A percentile compares a stretch with the other conserved stretches of the same genome.
Evolutionary conservation across 1,139 yeast species (phyloP).

Genomic region (Debaryomycetaceae sp.): DNA sequence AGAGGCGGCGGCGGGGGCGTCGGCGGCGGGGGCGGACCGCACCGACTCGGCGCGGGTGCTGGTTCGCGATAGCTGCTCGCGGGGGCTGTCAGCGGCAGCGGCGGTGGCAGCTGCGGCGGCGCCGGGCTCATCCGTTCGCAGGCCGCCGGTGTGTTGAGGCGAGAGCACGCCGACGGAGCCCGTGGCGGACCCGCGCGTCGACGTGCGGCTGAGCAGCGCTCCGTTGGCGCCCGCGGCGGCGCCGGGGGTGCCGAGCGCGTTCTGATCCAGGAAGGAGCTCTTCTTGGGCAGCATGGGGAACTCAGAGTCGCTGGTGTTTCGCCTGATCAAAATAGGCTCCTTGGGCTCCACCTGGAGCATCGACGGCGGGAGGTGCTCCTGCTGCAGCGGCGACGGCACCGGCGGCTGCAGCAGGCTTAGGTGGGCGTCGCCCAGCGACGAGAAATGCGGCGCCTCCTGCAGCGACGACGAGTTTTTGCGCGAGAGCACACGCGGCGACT

Average conservation of each 20-base stretch:
- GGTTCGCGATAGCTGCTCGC: no score
- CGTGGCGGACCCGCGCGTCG: no score
- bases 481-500: constrained; percentile 33
- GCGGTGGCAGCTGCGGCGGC: constrained; percentile 10
- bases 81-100: constrained; percentile 5
- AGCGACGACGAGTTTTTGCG: constrained; percentile 33
- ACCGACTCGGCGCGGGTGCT: no score
- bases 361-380: constrained; percentile 53
- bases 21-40: constrained; percentile 9
- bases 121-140: constrained; percentile 8
- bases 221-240: background rate
- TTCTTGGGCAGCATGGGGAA: constrained; percentile 9
- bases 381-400: constrained; percentile 7
- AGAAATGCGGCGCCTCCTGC: constrained; percentile 10
- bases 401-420: constrained; percentile 4
- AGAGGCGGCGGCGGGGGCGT: constrained; percentile 4
- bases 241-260: constrained; percentile 10
- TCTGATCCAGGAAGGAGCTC: constrained; percentile 7
- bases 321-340: constrained; percentile 54
- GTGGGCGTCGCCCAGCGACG: constrained; percentile 10
- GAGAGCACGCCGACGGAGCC: constrained; percentile 9
- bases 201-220: no score
- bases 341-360: constrained; percentile 67
- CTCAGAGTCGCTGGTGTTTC: constrained; percentile 29
- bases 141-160: constrained; percentile 8